Percentiles rank a stretch among this genome's conserved stretches.
phyloP scores from a whole-genome alignment of 164 flowering plant genomes.

The Vitis labrusca region DNA sequence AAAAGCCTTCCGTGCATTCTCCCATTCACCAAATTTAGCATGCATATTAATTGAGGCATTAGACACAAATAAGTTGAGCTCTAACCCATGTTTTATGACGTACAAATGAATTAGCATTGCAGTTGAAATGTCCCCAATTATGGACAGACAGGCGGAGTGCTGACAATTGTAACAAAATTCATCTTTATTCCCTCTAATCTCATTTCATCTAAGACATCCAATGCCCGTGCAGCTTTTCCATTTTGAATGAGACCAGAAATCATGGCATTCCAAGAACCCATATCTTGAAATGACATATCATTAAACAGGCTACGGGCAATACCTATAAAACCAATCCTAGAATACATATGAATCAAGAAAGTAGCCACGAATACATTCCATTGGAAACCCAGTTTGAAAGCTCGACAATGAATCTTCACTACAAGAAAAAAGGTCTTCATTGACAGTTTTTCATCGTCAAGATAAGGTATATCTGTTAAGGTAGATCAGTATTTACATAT shows the following conservation, averaged over 20 bases:
- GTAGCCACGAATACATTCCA: constrained; percentile 71
- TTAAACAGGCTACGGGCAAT: constrained; percentile 52
- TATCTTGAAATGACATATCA: constrained; percentile 51
- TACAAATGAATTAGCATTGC: constrained; percentile 54
- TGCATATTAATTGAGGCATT: constrained; percentile 76
- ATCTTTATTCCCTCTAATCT: constrained; percentile 41
- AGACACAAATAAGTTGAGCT: constrained; percentile 50
- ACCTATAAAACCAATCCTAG: constrained; percentile 36
- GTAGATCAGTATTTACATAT: too few relatives aligned
- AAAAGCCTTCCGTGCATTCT: constrained; percentile 40
- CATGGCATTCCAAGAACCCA: constrained; percentile 73
- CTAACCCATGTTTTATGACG: constrained; percentile 56
- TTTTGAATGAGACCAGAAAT: constrained; percentile 62
- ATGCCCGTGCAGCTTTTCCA: constrained; percentile 49
- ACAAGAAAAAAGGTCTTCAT: too few relatives aligned
- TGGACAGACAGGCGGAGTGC: constrained; percentile 58
- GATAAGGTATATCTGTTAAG: too few relatives aligned
- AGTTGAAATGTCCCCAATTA: constrained; percentile 28
- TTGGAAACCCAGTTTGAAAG: constrained; percentile 50
- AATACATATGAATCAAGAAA: constrained; percentile 66
- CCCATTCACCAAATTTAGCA: constrained; percentile 45
- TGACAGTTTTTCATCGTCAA: too few relatives aligned
- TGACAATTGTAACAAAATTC: constrained; percentile 55
- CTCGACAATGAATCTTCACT: constrained; percentile 57
- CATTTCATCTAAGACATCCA: constrained; percentile 49